Conservation (phyloP, 208 protist genomes). For the Trypanosoma vivax region DNA sequence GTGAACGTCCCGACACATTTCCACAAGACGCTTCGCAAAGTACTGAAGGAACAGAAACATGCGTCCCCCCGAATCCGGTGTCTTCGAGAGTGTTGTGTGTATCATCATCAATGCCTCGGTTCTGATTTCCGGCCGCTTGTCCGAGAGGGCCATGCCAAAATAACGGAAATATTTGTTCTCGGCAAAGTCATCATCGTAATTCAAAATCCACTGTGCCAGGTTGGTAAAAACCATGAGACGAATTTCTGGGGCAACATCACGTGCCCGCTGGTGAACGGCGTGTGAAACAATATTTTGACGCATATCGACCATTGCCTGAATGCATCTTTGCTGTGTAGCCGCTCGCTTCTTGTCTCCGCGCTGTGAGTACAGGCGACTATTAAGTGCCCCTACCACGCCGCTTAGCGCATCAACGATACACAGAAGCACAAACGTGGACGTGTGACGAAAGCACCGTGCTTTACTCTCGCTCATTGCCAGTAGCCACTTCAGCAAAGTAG, state of each 20-base stretch:
- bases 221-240: slow-evolving; percentile 62
- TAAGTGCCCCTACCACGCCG: slow-evolving; percentile 34
- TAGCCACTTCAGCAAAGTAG: slow-evolving; percentile 66
- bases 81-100: slow-evolving; percentile 44
- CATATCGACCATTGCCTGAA: slow-evolving; percentile 44
- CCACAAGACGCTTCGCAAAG: slow-evolving; percentile 72
- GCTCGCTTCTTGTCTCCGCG: slow-evolving; percentile 43
- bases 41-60: slow-evolving; percentile 85
- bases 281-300: slow-evolving; percentile 78
- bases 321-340: slow-evolving; percentile 30
- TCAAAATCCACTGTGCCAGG: slow-evolving; percentile 68
- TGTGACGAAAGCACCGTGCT: slow-evolving; percentile 80
- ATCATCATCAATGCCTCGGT: slow-evolving; percentile 73
- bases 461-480: slow-evolving; percentile 88
- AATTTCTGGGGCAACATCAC: slow-evolving; percentile 81
- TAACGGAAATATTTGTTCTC: slow-evolving; percentile 88
- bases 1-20: slow-evolving; percentile 81
- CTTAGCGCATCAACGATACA: slow-evolving; percentile 72
- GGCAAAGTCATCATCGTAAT: slow-evolving; percentile 73
- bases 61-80: slow-evolving; percentile 49
- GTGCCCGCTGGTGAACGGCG: slow-evolving; percentile 72
- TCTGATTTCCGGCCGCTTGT: slow-evolving; percentile 78
- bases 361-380: slow-evolving; percentile 30
- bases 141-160: slow-evolving; percentile 85
- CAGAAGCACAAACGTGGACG: slow-evolving; percentile 60